Conservation (phyloP, 2,329 filamentous ascomycete genomes). For the Colletotrichum sp. region DNA sequence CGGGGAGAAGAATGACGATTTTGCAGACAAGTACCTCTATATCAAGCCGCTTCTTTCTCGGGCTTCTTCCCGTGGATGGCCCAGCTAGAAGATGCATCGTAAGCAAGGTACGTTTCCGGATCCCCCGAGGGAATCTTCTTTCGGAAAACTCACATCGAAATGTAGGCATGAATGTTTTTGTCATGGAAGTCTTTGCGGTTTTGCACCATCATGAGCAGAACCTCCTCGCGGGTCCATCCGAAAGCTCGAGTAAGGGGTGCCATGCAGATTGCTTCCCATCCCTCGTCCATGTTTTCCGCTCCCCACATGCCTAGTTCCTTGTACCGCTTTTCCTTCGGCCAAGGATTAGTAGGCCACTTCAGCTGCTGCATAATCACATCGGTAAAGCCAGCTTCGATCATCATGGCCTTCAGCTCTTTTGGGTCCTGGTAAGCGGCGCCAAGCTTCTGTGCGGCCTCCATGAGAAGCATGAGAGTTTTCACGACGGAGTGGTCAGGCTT, state of each 20-base stretch:
- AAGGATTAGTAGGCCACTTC: constrained; percentile 55
- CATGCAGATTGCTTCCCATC: constrained; percentile 28
- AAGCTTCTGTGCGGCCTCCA: constrained; percentile 32
- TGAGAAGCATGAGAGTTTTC: constrained; percentile 33
- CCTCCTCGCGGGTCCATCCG: constrained; percentile 27
- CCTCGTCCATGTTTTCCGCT: constrained; percentile 20
- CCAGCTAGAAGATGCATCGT: background rate
- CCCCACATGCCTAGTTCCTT: constrained; percentile 51
- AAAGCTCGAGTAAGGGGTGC: constrained; percentile 29
- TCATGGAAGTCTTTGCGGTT: constrained; percentile 28
- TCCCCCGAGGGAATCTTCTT: accelerated
- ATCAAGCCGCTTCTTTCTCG: accelerated
- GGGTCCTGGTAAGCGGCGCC: constrained; percentile 32
- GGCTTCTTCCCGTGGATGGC: background rate
- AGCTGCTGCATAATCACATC: constrained; percentile 52
- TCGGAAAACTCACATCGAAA: background rate
- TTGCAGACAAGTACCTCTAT: too few species aligned
- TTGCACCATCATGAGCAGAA: constrained; percentile 24
- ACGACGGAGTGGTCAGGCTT: constrained; percentile 19
- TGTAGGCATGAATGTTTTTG: constrained; percentile 25
- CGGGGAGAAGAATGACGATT: too few species aligned
- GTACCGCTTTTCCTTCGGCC: constrained; percentile 54
- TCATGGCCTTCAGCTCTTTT: constrained; percentile 35
- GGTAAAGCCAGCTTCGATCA: constrained; percentile 57
- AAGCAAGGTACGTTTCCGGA: accelerated